Percentiles rank a stretch among this genome's conserved stretches.
phyloP scores from a whole-genome alignment of 2,329 filamentous ascomycete species.

The Lachnellula cervina region DNA sequence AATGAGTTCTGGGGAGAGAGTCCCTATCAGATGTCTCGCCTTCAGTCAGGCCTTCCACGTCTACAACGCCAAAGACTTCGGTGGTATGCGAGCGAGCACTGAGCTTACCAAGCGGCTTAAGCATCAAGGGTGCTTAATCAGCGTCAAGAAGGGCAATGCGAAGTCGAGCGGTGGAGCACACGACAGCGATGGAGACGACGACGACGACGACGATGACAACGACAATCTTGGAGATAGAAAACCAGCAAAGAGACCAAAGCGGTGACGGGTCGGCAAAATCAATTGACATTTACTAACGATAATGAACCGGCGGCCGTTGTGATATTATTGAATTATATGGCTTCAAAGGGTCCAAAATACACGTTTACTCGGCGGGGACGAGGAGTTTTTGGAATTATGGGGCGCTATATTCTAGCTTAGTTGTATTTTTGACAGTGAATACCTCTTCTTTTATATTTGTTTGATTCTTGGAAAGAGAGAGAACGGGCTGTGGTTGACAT shows the following conservation, averaged over 20 bases:
- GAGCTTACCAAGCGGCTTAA: conserved; percentile 68
- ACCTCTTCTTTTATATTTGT: no score
- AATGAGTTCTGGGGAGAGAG: conserved; percentile 48
- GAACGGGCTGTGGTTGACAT: neutral
- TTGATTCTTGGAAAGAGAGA: no score
- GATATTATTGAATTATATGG: neutral
- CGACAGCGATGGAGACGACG: conserved; percentile 23
- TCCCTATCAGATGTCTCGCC: conserved; percentile 46
- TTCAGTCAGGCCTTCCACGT: conserved; percentile 72
- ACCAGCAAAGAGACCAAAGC: conserved; percentile 14
- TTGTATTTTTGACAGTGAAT: neutral
- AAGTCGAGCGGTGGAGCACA: conserved; percentile 40
- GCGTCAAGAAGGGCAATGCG: conserved; percentile 81
- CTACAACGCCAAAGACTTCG: conserved; percentile 81
- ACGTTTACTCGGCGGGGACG: neutral
- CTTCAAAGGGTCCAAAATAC: neutral
- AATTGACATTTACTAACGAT: neutral
- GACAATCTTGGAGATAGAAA: conserved; percentile 14
- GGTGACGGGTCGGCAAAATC: neutral
- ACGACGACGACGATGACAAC: conserved; percentile 23
- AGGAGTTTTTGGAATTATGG: neutral
- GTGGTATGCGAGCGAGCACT: conserved; percentile 76
- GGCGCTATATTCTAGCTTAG: neutral
- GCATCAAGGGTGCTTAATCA: conserved; percentile 76
- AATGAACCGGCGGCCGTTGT: neutral